phyloP scores from a whole-genome alignment of 371 early-diverging fungal species.

The Mucor racemosus region DNA sequence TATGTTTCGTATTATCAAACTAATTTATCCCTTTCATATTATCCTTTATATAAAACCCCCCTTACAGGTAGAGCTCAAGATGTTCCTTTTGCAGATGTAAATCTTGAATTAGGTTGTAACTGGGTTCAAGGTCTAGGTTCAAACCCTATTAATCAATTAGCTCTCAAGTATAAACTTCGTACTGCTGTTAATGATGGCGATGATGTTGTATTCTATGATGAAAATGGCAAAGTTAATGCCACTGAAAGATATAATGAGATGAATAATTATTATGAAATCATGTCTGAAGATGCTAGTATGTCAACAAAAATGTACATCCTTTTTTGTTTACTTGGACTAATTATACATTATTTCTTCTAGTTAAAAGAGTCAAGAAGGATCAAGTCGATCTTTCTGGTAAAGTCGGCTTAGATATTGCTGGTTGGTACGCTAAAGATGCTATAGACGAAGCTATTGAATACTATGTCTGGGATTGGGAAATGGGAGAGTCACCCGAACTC shows the following conservation, averaged over 20 bases:
- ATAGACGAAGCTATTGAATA: constrained; percentile 51
- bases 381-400: constrained; percentile 47
- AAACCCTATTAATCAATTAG: constrained; percentile 47
- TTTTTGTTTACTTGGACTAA: no score
- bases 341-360: constrained; percentile 19
- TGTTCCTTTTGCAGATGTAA: constrained; percentile 37
- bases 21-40: not conserved
- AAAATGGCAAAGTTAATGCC: constrained; percentile 36
- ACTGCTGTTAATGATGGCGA: constrained; percentile 35
- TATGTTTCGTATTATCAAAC: not conserved
- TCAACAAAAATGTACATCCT: not conserved
- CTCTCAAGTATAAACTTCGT: constrained; percentile 39
- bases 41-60: not conserved
- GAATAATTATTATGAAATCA: constrained; percentile 30
- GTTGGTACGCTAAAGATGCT: constrained; percentile 39
- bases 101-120: constrained; percentile 52
- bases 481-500: constrained; percentile 46
- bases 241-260: constrained; percentile 27
- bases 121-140: constrained; percentile 59
- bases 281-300: constrained; percentile 38
- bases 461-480: constrained; percentile 49
- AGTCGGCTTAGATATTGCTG: constrained; percentile 38
- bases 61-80: constrained; percentile 47
- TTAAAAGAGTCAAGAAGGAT: constrained; percentile 31
- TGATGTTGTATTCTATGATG: constrained; percentile 39